Percentiles rank a stretch among this genome's conserved stretches.
phyloP scores from a whole-genome alignment of 306 rosid genomes.

The Acacia acuminata region DNA sequence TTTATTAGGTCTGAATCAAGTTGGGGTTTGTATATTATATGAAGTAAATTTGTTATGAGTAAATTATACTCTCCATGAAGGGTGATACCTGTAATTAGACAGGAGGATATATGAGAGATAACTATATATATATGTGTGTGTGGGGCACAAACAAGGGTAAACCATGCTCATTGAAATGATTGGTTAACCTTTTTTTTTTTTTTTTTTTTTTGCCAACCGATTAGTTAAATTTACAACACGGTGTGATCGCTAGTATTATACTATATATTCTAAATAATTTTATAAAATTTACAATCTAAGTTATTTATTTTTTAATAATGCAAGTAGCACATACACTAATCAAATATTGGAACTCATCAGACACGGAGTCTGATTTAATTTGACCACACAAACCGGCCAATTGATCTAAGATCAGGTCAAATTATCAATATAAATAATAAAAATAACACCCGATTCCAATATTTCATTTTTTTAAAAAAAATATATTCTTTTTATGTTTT shows the following conservation, averaged over 20 bases:
- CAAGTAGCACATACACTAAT: neutral
- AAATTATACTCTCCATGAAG: neutral
- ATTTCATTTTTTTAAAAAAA: no score
- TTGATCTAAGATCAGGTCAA: conserved; percentile 1
- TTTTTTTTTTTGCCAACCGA: neutral
- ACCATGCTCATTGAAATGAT: neutral
- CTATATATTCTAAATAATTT: neutral
- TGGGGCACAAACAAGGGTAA: neutral
- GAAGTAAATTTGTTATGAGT: neutral
- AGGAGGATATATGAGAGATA: neutral
- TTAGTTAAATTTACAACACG: neutral
- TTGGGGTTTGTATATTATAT: neutral
- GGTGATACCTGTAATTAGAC: neutral
- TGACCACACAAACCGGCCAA: conserved; percentile 6
- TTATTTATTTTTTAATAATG: neutral
- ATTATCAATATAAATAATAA: neutral
- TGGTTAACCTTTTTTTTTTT: neutral
- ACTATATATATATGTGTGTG: rapidly evolving
- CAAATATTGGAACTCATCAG: neutral
- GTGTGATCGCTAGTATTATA: neutral
- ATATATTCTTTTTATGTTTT: no score
- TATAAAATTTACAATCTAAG: neutral
- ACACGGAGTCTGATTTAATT: conserved; percentile 14
- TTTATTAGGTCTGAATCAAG: neutral
- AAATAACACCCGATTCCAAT: neutral